Conservation (phyloP, 1,284 basidiomycete species). For the Neonothopanus nambi region DNA sequence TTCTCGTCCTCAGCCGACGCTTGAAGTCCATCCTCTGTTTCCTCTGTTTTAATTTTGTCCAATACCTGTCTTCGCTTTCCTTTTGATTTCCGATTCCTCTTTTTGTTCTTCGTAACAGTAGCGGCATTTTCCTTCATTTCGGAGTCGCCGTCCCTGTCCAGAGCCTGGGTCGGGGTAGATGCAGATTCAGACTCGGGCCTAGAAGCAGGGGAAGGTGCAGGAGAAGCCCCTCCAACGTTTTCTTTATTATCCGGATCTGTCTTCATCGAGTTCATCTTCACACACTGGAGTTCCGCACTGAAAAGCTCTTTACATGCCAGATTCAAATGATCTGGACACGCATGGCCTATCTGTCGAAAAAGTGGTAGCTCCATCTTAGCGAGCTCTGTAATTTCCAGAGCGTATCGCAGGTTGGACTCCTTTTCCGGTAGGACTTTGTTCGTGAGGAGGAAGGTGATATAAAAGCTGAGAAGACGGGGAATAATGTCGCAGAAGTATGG, state of each 20-base stretch:
- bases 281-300: background rate
- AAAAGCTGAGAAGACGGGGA: conserved; percentile 61
- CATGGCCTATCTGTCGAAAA: background rate
- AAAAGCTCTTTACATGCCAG: conserved; percentile 12
- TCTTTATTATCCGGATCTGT: background rate
- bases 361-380: conserved; percentile 10
- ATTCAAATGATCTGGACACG: conserved; percentile 15
- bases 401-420: conserved; percentile 2
- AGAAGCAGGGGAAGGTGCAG: too few relatives aligned
- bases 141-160: background rate
- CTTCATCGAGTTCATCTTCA: background rate
- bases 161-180: background rate
- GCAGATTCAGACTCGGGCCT: too few relatives aligned
- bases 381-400: conserved; percentile 11
- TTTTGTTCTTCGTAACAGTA: background rate
- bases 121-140: too few relatives aligned
- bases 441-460: conserved; percentile 60
- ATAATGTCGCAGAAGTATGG: conserved; percentile 43
- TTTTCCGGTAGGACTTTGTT: conserved; percentile 50
- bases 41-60: background rate
- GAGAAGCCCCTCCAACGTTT: background rate
- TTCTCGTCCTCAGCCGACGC: too few relatives aligned
- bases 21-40: background rate
- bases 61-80: background rate
- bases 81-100: conserved; percentile 2